Base-by-base conservation (phyloP, 805 yeast genomes). In the Myxozyma neotropica region DNA sequence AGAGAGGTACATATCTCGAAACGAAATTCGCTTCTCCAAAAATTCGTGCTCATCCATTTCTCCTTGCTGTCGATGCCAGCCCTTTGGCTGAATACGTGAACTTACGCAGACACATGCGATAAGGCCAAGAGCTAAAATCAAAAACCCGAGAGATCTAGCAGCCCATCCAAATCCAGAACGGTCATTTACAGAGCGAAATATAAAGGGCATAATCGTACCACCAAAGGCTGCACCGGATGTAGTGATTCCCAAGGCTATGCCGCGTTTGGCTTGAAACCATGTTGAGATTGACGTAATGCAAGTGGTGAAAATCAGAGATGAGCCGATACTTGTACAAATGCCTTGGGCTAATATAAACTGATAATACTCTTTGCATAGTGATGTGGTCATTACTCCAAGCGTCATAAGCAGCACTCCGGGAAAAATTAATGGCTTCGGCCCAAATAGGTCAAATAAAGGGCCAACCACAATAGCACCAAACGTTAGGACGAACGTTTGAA, bases 291-390 rank as follows among this genome's bases (percentile, higher is more conserved):
- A 72, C 3, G 81, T 76, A 23, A 81, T 70, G 48, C 78, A 69
- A 3, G 82, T 74, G 1, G 77, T 70, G 71, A 80, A 78, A 19
- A 77, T 69, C 55, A 80, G 57, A 1, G 78, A 72, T 3, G 75
- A 68, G 1, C 82, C 82, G 1, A 80, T 55, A 0, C 83, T 83
- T 43, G 77, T 68, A 4, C 82, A 78, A 15, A 80, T 67, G 35
- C 86, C 81, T 67, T 83, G 84, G 2, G 81, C 75, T 13, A 84
- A 70, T 31, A 84, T 74, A 55, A 84, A 78, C 59, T 84, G 87
- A 66, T 77, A 81, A 17, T 80, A 73, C 12, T 74, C 67, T 2
- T 70, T 70, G 46, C 81, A 77, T 53, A 72, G 62, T 23, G 72
- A 67, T 10, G 72, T 63, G 65, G 72, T 67, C 72, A 74, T 70